Base-by-base conservation (phyloP, 2,329 filamentous ascomycete genomes). In the Fusarium metavorans region DNA sequence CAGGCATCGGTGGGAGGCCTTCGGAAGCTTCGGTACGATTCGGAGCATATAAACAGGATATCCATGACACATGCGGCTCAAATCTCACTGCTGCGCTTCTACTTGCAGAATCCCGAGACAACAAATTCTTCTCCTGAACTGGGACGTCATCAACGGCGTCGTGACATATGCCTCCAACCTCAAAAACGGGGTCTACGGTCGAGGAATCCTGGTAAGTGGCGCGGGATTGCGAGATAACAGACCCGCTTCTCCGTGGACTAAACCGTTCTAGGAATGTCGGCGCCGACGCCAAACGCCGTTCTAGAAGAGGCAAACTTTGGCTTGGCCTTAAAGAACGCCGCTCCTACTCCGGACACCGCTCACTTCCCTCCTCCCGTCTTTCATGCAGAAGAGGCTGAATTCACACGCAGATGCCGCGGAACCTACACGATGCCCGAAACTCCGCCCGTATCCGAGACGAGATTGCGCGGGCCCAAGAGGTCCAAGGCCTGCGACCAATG, bases 401-500 rank as follows among this genome's bases (percentile, higher is more conserved):
- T 27, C 56, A 56, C 52, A 6, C n/a, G 48, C 25, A 34, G 52
- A 57, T 37, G 35, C 56, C 56, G 56, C 35, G 56, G 56, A 39
- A 59, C 4, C 25, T 39, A 27, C 34, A 39, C 25, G 13, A 72
- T 72, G 71, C 32, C 66, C 43, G 66, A 20, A 4, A 58, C 64
- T 60, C 64, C 54, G 39, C 20, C 60, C 35, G 14, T 5, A 18
- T 5, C 37, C 32, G 61, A 67, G 25, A 67, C 39, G 54, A 65
- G 67, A 43, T 48, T 76, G 43, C 68, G 68, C 4, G 69, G 75
- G 7, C 48, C 71, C 1, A 62, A 76, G 6, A 70, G 56, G 5
- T 74, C 76, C 11, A 77, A 77, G 62, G 75, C 76, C 6, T 77
- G 76, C 30, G 67, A 77, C 59, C 63, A 69, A 16, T 77, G 76